Conservation (phyloP, 495 filamentous ascomycete species). For the Tuber melanosporum region DNA sequence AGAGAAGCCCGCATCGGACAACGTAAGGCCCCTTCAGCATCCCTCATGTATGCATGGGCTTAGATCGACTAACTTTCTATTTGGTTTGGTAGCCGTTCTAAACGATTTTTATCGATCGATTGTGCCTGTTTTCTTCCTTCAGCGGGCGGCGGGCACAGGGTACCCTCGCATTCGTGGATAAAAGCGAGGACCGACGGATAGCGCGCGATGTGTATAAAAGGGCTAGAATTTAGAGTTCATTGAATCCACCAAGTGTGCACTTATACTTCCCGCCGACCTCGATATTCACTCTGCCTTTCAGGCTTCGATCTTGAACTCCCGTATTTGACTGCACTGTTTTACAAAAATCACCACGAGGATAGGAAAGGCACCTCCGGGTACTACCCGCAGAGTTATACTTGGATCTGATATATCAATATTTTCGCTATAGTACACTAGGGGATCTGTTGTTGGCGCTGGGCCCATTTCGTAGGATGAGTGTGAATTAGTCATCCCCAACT, state of each 20-base stretch:
- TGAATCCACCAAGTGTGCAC: neutral
- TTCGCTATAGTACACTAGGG: neutral
- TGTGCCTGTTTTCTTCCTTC: neutral
- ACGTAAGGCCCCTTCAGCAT: constrained; percentile 18
- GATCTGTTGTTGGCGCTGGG: neutral
- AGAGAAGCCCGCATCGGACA: constrained; percentile 38
- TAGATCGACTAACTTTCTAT: neutral
- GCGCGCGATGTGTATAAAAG: neutral
- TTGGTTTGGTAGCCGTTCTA: constrained; percentile 20
- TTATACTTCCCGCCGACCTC: neutral
- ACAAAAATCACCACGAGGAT: neutral
- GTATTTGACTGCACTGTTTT: neutral
- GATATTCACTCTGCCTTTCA: neutral
- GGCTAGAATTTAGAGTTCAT: constrained; percentile 12
- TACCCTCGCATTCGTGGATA: neutral
- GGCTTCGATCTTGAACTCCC: neutral
- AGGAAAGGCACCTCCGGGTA: neutral
- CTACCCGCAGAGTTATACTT: neutral
- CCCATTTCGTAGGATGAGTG: neutral
- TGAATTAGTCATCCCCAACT: neutral
- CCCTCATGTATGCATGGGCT: neutral
- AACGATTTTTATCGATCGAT: neutral
- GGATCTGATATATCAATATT: neutral
- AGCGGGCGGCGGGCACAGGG: constrained; percentile 4
- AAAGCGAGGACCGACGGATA: neutral